phyloP scores from a whole-genome alignment of 805 yeast genomes.

The Ogataea dorogensis region DNA sequence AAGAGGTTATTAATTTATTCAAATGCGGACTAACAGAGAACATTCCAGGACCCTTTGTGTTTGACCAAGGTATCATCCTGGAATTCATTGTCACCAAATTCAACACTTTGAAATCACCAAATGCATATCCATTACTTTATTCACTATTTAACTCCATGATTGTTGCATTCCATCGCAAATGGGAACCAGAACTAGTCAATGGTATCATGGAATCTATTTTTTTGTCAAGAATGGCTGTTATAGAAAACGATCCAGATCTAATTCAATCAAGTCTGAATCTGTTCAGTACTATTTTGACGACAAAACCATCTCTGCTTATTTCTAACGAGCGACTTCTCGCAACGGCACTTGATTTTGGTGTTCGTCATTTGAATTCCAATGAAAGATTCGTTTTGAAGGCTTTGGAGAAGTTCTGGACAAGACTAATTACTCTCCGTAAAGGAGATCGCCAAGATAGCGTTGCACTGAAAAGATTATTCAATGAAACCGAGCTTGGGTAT shows the following conservation, averaged over 20 bases:
- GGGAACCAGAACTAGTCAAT: conserved; percentile 35
- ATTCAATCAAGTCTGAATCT: conserved; percentile 51
- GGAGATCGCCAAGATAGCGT: conserved; percentile 43
- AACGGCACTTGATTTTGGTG: conserved; percentile 33
- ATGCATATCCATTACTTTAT: conserved; percentile 44
- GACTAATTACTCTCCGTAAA: conserved; percentile 41
- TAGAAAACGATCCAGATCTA: conserved; percentile 58
- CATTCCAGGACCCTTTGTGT: conserved; percentile 64
- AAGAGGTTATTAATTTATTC: conserved; percentile 60
- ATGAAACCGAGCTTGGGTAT: conserved; percentile 32
- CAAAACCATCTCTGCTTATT: conserved; percentile 48
- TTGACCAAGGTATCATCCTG: conserved; percentile 41
- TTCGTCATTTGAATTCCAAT: conserved; percentile 41
- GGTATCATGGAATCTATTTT: conserved; percentile 40
- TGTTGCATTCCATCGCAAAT: conserved; percentile 34
- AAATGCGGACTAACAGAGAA: conserved; percentile 63
- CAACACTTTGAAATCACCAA: conserved; percentile 24
- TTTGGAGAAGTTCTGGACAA: conserved; percentile 54
- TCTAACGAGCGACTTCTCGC: conserved; percentile 22
- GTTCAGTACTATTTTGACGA: conserved; percentile 47
- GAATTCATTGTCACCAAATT: conserved; percentile 39
- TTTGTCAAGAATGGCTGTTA: conserved; percentile 32
- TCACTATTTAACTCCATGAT: conserved; percentile 46
- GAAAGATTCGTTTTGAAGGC: conserved; percentile 58
- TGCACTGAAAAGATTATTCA: conserved; percentile 26